These are phyloP conservation scores for Fusarium sp. DNA, from an alignment of 2,329 filamentous ascomycete genomes.

Conservation along the genomic window DNA sequence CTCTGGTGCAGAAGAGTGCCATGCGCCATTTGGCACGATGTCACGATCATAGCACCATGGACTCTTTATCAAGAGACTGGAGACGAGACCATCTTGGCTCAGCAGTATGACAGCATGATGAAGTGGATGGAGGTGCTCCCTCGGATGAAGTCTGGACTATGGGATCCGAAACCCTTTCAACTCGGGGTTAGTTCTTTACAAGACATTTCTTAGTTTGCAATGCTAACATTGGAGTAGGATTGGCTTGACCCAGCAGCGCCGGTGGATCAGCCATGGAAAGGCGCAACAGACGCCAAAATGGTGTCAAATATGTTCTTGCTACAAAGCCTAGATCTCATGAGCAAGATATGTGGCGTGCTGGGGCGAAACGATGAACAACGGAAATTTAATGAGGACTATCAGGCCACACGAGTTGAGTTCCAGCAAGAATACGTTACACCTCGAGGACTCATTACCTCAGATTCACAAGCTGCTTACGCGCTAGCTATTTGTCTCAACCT, in stretches of 20 bases:
- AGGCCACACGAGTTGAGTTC: conserved; percentile 3
- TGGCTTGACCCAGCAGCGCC: conserved; percentile 61
- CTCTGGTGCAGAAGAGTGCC: conserved; percentile 28
- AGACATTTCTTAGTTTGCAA: not conserved
- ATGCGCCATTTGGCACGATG: conserved; percentile 56
- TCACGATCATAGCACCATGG: conserved; percentile 53
- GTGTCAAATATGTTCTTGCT: conserved; percentile 60
- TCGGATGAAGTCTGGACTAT: not conserved
- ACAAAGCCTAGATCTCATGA: conserved; percentile 53
- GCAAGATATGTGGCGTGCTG: conserved; percentile 26
- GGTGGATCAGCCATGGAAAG: conserved; percentile 47
- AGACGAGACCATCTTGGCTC: conserved; percentile 50
- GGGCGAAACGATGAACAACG: not conserved
- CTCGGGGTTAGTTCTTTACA: not conserved
- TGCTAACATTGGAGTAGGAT: conserved; percentile 45
- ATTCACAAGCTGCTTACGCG: conserved; percentile 26
- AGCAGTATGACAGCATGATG: conserved; percentile 54
- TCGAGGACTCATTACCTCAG: not conserved
- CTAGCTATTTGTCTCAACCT: conserved; percentile 27
- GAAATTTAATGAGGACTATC: not conserved
- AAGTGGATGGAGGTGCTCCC: conserved; percentile 49
- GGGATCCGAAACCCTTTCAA: not conserved
- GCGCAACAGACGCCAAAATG: conserved; percentile 53
- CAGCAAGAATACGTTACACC: conserved; percentile 23
- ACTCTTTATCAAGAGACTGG: conserved; percentile 52